Evolutionary conservation across 495 filamentous ascomycete species (phyloP), one percentile per base, ranked within the genome.

Genomic region (Letharia columbiana): DNA sequence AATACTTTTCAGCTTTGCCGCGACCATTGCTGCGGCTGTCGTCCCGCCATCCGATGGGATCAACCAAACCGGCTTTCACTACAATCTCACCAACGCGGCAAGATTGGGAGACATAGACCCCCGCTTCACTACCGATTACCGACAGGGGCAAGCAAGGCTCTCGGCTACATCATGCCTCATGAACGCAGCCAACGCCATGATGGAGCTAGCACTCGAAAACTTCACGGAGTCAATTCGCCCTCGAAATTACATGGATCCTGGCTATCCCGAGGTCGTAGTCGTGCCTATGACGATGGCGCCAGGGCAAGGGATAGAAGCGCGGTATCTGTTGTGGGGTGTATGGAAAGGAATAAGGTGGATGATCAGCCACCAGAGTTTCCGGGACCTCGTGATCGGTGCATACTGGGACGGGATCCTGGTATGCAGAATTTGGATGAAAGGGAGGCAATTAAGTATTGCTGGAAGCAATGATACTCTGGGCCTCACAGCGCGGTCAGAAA

Each of bases 291-390:
- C 49, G 2, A 0, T 13, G n/a, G n/a, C n/a, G 49, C 49, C 8
- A 23, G 23, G 23, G 49, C 49, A 12, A 5, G 31, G n/a, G n/a
- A 5, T 52, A 23, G n/a, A 52, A n/a, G 11, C 11, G 11, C 49
- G 49, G 7, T 52, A 52, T 28, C 49, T 52, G n/a, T 5, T 52
- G 49, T 52, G 49, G 49, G 49, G n/a, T 23, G 23, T 52, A 13
- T 52, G 49, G 49, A 23, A 52, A 52, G 49, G 49, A 28, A 52
- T 52, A 10, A 52, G n/a, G n/a, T 52, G 49, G 49, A 52, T 52
- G 49, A 52, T 28, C n/a, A 13, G 11, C 31, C 49, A 28, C 1
- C 49, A 52, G 4, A 28, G 10, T 52, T 52, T 52, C 23, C 8
- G 2, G 23, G 23, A 12, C 31, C 49, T 52, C 49, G 23, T 12